Base-by-base conservation (phyloP, 2,329 filamentous ascomycete species). In the Sphaerulina vaccinii region DNA sequence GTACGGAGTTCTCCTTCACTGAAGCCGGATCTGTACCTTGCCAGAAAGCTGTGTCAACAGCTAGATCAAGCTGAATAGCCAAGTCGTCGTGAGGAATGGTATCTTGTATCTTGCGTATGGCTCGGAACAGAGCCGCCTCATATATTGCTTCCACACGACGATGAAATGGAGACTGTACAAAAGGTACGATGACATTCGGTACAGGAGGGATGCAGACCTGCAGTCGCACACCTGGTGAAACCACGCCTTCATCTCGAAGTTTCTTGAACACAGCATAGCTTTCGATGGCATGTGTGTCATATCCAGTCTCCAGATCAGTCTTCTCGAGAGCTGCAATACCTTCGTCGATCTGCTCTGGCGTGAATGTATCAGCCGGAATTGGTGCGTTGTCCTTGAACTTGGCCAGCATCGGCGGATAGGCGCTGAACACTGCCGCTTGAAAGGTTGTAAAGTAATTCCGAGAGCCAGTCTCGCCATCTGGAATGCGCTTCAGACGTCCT, bases 401-500 rank as follows among this genome's bases (percentile, higher is more conserved):
- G n/a, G 55, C 57, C 49, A 49, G 49, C 54, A 65, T 57, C 11
- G 55, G 42, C 2, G 62, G 62, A 21, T 58, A 59, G 6, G 49
- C 54, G 21, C 50, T 39, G 57, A 74, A 72, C 19, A 67, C 53
- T 11, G 54, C 43, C 21, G 56, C 49, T 55, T 72, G 72, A 57
- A 64, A 74, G 29, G 47, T 44, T 11, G 69, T 65, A 47, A 68
- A 73, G 23, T 58, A 61, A 7, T 63, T 41, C 22, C 73, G 64
- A 35, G 64, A 38, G 11, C 64, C 70, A 5, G 71, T 69, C 55
- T 76, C 73, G 40, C 73, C 73, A 55, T 75, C 73, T 2, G 73
- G 72, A 3, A 75, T 66, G 27, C 67, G 66, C 21, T 58, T 62
- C 21, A 75, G 58, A 10, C 69, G 71, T 18, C 57, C 51, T 3